A percentile compares a stretch with the other conserved stretches of the same genome.
phyloP scores from a whole-genome alignment of 192 early-diverging fungal genomes.

The Coemansia guatemalensis region DNA sequence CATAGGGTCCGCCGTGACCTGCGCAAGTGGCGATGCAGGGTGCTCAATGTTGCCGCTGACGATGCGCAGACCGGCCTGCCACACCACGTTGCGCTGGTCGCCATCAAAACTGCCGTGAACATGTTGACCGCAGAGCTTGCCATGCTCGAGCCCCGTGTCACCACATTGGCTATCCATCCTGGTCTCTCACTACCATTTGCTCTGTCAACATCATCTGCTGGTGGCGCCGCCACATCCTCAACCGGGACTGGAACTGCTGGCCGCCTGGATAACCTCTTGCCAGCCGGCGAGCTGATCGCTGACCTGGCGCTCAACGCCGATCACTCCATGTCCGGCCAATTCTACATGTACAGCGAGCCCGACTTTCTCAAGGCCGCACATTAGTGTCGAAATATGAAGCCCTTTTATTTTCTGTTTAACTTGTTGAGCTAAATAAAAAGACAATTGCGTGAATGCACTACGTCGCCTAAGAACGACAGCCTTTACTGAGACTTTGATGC shows the following conservation, averaged over 20 bases:
- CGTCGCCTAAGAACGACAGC: too few species aligned
- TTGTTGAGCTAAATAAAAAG: too few species aligned
- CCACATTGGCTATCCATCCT: slow-evolving; percentile 34
- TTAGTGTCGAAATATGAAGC: too few species aligned
- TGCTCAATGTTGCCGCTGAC: slow-evolving; percentile 28
- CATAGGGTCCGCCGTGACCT: slow-evolving; percentile 18
- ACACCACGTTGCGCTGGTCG: slow-evolving; percentile 18
- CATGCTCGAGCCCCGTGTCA: slow-evolving; percentile 25
- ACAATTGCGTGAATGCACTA: too few species aligned
- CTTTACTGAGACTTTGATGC: neutral
- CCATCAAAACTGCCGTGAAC: slow-evolving; percentile 43
- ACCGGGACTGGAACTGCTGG: too few species aligned
- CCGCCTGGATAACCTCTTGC: neutral
- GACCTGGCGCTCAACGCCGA: slow-evolving; percentile 31
- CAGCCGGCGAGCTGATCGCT: slow-evolving; percentile 35
- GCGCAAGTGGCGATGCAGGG: slow-evolving; percentile 8
- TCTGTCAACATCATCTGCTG: neutral
- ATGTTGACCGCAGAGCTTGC: slow-evolving; percentile 37
- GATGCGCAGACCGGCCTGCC: slow-evolving; percentile 20
- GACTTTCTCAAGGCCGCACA: slow-evolving; percentile 11
- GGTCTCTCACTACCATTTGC: slow-evolving; percentile 7
- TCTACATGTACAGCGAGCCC: slow-evolving; percentile 36
- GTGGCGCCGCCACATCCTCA: neutral
- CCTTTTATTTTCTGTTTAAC: too few species aligned
- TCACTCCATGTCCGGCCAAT: slow-evolving; percentile 27